These are phyloP conservation scores for Croton laevigatus DNA, from an alignment of 441 rosid genomes.

Conservation along the genomic window DNA sequence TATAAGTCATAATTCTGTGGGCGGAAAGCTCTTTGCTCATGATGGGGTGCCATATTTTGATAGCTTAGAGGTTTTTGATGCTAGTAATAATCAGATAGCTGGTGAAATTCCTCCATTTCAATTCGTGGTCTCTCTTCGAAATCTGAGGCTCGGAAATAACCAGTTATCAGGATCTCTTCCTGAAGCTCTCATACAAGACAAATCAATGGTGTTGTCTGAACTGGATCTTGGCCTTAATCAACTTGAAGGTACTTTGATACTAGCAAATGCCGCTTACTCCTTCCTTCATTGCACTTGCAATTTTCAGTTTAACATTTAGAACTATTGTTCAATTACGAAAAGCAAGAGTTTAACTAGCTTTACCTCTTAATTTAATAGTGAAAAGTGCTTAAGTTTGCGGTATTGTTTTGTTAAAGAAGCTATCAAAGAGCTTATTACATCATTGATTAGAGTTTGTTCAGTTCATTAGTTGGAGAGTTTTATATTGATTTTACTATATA, in stretches of 20 bases:
- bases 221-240: slow-evolving; percentile 81
- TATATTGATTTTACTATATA: not conserved
- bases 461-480: not conserved
- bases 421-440: not conserved
- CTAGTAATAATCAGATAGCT: slow-evolving; percentile 56
- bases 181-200: slow-evolving; percentile 62
- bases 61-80: slow-evolving; percentile 86
- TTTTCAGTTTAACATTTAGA: not conserved
- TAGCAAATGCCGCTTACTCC: not conserved
- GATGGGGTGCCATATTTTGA: slow-evolving; percentile 81
- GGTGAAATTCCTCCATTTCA: slow-evolving; percentile 64
- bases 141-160: slow-evolving; percentile 66
- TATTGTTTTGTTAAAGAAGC: not conserved
- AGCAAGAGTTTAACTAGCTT: not conserved
- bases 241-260: slow-evolving; percentile 60
- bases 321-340: not conserved
- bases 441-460: not conserved
- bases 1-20: slow-evolving; percentile 59
- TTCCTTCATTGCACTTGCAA: not conserved
- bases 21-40: slow-evolving; percentile 65
- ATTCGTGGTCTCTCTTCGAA: slow-evolving; percentile 65
- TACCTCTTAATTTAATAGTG: not conserved
- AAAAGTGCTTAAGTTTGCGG: not conserved
- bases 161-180: slow-evolving; percentile 62
- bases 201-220: slow-evolving; percentile 55